Conservation (phyloP, 2,329 filamentous ascomycete genomes). For the Cladosporium oxysporum region DNA sequence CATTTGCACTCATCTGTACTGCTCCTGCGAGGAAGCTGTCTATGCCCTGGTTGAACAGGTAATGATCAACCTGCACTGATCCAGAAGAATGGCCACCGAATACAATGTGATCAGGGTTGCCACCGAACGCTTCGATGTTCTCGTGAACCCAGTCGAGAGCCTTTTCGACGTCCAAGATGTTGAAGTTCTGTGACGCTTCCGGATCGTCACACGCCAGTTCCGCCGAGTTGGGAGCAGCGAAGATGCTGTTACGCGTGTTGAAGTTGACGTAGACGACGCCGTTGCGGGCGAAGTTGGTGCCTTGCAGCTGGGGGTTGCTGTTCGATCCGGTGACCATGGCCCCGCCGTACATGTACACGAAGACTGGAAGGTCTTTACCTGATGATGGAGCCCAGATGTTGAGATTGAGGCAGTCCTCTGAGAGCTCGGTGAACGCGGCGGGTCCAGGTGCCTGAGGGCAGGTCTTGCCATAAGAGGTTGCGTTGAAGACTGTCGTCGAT, state of each 20-base stretch:
- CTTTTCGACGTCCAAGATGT: slow-evolving; percentile 26
- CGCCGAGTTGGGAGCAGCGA: slow-evolving; percentile 4
- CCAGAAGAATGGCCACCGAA: slow-evolving; percentile 59
- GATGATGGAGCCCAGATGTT: slow-evolving; percentile 55
- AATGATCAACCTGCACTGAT: slow-evolving; percentile 38
- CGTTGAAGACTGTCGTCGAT: slow-evolving; percentile 29
- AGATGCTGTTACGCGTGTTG: slow-evolving; percentile 57
- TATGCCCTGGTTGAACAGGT: slow-evolving; percentile 54
- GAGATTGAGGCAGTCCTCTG: slow-evolving; percentile 61
- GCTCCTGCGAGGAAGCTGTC: slow-evolving; percentile 51
- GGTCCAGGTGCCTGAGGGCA: slow-evolving; percentile 35
- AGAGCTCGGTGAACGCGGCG: slow-evolving; percentile 25
- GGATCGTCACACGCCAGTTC: slow-evolving; percentile 38
- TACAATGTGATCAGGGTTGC: slow-evolving; percentile 74
- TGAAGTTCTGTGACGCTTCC: slow-evolving; percentile 25
- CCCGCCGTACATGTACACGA: slow-evolving; percentile 66
- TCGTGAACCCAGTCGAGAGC: slow-evolving; percentile 42
- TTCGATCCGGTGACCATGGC: slow-evolving; percentile 47
- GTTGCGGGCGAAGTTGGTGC: slow-evolving; percentile 46
- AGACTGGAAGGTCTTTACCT: slow-evolving; percentile 50
- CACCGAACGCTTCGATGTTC: slow-evolving; percentile 57
- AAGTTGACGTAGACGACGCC: slow-evolving; percentile 60
- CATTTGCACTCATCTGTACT: slow-evolving; percentile 47
- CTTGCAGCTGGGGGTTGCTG: slow-evolving; percentile 28
- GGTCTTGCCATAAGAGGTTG: slow-evolving; percentile 35